A percentile compares a stretch with the other conserved stretches of the same genome.
These are phyloP conservation scores for Xenosphaeropsis pyriputrescens DNA, from an alignment of 2,329 filamentous ascomycete genomes.

Conservation along the genomic window DNA sequence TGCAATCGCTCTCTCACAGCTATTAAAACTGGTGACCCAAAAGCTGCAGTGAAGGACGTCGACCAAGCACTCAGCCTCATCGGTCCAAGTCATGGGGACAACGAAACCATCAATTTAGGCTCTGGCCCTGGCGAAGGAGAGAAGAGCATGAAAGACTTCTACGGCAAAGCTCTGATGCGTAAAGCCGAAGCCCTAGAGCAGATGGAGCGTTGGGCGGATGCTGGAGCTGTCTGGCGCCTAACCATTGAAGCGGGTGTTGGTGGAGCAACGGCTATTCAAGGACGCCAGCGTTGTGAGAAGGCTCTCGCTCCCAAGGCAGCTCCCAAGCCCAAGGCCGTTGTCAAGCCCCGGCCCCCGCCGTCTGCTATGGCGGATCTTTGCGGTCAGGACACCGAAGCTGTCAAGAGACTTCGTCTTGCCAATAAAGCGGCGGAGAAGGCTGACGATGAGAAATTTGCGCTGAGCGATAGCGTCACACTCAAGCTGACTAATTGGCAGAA, in stretches of 20 bases:
- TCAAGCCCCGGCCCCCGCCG: constrained; percentile 19
- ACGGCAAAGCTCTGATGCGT: constrained; percentile 81
- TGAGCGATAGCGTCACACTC: constrained; percentile 75
- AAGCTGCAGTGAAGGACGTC: constrained; percentile 72
- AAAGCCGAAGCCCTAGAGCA: constrained; percentile 94
- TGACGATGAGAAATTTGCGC: constrained; percentile 84
- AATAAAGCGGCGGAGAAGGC: constrained; percentile 75
- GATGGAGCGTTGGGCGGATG: constrained; percentile 87
- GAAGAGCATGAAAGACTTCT: constrained; percentile 87
- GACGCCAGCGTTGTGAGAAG: constrained; percentile 78
- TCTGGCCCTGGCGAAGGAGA: constrained; percentile 39
- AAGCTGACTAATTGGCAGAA: constrained; percentile 70
- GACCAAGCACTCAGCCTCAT: constrained; percentile 71
- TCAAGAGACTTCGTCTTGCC: constrained; percentile 66
- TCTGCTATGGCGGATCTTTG: constrained; percentile 26
- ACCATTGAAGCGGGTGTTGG: constrained; percentile 78
- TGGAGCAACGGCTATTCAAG: constrained; percentile 71
- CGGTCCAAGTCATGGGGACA: constrained; percentile 62
- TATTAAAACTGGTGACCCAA: constrained; percentile 84
- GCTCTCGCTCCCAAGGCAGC: constrained; percentile 55
- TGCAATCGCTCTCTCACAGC: constrained; percentile 85
- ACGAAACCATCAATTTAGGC: constrained; percentile 62
- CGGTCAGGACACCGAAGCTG: constrained; percentile 51
- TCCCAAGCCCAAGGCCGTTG: constrained; percentile 27
- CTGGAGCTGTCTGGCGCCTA: constrained; percentile 62